Percentiles rank a stretch among this genome's conserved stretches.
Conservation (phyloP, 257 asterid species). For the Nicotiana obtusifolia region DNA sequence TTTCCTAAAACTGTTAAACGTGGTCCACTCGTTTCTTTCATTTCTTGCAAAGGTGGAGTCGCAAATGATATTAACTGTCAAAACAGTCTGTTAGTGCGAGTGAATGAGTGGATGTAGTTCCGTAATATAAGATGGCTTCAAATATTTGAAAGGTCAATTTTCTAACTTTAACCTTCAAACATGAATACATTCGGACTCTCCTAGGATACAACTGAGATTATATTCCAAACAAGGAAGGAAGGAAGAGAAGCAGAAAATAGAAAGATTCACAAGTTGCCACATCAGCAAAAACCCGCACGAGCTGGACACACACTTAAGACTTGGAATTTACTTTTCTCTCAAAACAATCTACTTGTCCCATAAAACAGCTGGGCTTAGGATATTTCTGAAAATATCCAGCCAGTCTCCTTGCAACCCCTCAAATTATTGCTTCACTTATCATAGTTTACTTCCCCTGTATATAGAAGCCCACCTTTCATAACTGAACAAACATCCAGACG, state of each 20-base stretch:
- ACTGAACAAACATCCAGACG: too few species aligned
- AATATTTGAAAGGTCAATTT: background rate
- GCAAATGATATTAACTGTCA: background rate
- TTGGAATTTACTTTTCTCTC: too few species aligned
- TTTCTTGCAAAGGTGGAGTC: background rate
- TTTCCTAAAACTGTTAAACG: background rate
- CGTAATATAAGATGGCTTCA: background rate
- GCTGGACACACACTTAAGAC: too few species aligned
- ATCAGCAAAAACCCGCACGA: too few species aligned
- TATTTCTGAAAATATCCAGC: too few species aligned
- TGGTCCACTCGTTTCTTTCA: background rate
- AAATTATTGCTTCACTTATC: background rate
- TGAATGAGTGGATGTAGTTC: background rate
- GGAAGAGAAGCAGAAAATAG: too few species aligned
- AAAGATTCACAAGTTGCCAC: too few species aligned
- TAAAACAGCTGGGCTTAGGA: too few species aligned
- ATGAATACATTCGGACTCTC: background rate
- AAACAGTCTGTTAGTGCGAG: background rate
- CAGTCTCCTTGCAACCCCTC: too few species aligned
- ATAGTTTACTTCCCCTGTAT: too few species aligned
- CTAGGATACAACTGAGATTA: background rate
- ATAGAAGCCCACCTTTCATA: background rate
- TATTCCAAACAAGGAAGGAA: too few species aligned
- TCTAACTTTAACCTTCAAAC: background rate
- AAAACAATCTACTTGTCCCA: too few species aligned